Conservation (phyloP, 1,139 yeast genomes). For the Suzukiozyma palmioleophila region DNA sequence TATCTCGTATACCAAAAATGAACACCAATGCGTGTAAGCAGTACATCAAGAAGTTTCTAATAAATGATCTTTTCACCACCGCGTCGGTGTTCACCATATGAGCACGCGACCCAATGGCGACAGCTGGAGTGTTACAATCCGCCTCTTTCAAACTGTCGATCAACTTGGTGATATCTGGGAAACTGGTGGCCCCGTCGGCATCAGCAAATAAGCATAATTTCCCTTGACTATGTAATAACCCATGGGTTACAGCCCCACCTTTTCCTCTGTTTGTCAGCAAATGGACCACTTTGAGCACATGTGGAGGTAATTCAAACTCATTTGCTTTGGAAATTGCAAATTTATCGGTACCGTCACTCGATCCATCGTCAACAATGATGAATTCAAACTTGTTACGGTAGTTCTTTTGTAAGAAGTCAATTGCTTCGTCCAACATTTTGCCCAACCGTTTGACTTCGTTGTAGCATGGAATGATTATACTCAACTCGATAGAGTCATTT, state of each 20-base stretch:
- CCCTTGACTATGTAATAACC: constrained; percentile 75
- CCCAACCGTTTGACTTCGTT: constrained; percentile 77
- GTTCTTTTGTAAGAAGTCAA: constrained; percentile 45
- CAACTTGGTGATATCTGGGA: constrained; percentile 62
- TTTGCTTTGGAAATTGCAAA: constrained; percentile 67
- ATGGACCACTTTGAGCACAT: constrained; percentile 62
- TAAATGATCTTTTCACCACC: constrained; percentile 84
- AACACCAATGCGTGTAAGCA: constrained; percentile 83
- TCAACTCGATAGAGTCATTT: constrained; percentile 42
- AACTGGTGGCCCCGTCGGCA: constrained; percentile 94
- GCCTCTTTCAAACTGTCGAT: constrained; percentile 31
- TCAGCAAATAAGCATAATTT: constrained; percentile 81
- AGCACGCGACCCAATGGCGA: constrained; percentile 91
- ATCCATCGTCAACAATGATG: constrained; percentile 87
- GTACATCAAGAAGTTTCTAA: constrained; percentile 89
- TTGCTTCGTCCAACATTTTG: constrained; percentile 73
- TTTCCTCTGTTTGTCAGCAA: constrained; percentile 81
- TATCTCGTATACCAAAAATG: constrained; percentile 80
- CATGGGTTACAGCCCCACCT: constrained; percentile 98
- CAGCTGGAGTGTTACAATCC: constrained; percentile 38
- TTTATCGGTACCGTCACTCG: constrained; percentile 72
- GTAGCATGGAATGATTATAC: constrained; percentile 87
- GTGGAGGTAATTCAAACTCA: constrained; percentile 47
- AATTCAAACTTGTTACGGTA: constrained; percentile 58
- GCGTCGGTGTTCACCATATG: constrained; percentile 97